Conservation (phyloP, 768 basidiomycete species). For the Tylopilus felleus region DNA sequence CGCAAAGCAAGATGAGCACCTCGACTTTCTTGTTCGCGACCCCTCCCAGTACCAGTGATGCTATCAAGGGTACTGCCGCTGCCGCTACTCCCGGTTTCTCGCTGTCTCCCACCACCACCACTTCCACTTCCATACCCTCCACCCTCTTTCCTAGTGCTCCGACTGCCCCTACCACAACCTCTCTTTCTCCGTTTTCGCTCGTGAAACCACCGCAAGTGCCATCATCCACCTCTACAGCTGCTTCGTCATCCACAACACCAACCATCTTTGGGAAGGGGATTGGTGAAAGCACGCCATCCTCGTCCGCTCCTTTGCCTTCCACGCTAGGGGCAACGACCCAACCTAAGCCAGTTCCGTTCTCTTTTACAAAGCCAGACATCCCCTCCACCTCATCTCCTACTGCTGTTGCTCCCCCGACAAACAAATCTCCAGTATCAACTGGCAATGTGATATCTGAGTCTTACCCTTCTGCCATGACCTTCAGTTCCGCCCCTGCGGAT, state of each 20-base stretch:
- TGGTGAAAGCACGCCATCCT: conserved; percentile 3
- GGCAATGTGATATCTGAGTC: conserved; percentile 12
- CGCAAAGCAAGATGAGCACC: conserved; percentile 14
- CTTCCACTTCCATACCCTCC: conserved; percentile 18
- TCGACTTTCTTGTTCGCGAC: conserved; percentile 17
- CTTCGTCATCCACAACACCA: conserved; percentile 18
- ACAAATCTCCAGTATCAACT: conserved; percentile 16
- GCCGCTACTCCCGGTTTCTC: conserved; percentile 22
- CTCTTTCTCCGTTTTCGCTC: conserved; percentile 17
- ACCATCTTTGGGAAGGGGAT: conserved; percentile 33
- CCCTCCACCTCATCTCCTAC: conserved; percentile 22
- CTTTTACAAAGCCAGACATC: conserved; percentile 18
- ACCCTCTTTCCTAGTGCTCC: conserved; percentile 7
- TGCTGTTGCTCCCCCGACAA: conserved; percentile 2
- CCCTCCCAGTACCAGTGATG: conserved; percentile 2
- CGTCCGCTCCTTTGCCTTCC: conserved; percentile 7
- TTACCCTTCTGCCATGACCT: not conserved
- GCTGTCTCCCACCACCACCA: conserved; percentile 25
- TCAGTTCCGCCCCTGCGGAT: conserved; percentile 9
- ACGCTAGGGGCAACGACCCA: conserved; percentile 5
- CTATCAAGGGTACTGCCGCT: conserved; percentile 6
- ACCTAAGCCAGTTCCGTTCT: conserved; percentile 11
- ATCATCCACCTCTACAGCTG: not conserved
- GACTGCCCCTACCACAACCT: conserved; percentile 4
- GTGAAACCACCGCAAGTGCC: conserved; percentile 12